Evolutionary conservation across 495 filamentous ascomycete genomes (phyloP).

Genomic region (Penicillium paradoxum): DNA sequence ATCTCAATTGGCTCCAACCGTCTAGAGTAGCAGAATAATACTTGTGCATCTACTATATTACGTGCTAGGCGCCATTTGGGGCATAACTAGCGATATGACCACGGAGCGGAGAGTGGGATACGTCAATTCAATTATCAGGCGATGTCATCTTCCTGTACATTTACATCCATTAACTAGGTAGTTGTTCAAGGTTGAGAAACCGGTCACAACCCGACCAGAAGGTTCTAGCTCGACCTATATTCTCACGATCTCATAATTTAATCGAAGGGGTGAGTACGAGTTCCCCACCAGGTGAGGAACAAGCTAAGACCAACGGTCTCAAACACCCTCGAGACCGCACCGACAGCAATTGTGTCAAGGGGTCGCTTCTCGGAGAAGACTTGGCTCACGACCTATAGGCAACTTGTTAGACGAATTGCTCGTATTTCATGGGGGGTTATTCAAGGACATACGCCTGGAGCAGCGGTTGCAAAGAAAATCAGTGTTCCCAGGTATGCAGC

Average conservation of each 20-base stretch:
- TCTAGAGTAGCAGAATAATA: too few species aligned
- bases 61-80: too few species aligned
- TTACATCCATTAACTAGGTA: slow-evolving; percentile 2
- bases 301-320: slow-evolving; percentile 90
- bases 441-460: slow-evolving; percentile 69
- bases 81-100: background rate
- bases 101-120: background rate
- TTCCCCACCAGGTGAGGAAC: slow-evolving; percentile 97
- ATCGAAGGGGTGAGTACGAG: slow-evolving; percentile 79
- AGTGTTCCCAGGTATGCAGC: slow-evolving; percentile 88
- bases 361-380: slow-evolving; percentile 87
- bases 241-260: slow-evolving; percentile 23
- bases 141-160: slow-evolving; percentile 6
- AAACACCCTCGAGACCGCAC: slow-evolving; percentile 72
- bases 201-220: background rate
- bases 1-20: too few species aligned
- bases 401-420: background rate
- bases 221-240: background rate
- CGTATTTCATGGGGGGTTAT: background rate
- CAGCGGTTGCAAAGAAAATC: slow-evolving; percentile 86
- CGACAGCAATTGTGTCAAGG: slow-evolving; percentile 82
- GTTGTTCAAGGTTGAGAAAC: background rate
- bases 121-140: background rate
- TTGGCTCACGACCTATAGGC: slow-evolving; percentile 73
- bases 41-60: too few species aligned